Base-by-base conservation (phyloP, 768 basidiomycete genomes). In the Cyclocybe cylindracea region DNA sequence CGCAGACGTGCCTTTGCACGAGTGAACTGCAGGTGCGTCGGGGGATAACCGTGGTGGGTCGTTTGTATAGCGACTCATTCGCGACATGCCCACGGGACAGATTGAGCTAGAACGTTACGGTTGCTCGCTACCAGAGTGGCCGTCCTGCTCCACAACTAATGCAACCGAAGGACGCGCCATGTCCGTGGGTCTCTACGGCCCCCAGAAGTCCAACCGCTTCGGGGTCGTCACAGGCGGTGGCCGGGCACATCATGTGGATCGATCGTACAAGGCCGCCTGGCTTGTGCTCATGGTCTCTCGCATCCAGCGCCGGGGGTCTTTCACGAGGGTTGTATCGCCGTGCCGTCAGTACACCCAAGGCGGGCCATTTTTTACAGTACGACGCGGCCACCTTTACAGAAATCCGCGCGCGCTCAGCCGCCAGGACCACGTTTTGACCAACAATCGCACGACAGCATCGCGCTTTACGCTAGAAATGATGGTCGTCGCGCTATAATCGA, bases 41-140 rank as follows among this genome's bases (percentile, higher is more conserved):
- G 38, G 51, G 9, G 32, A 39, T 6, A 53, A 53, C n/a, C n/a
- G 18, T 16, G 47, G 1, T 53, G 51, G 51, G 10, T 5, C n/a
- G 5, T 46, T 52, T 6, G 24, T 42, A 2, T 3, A 19, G 10
- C 40, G 3, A n/a, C n/a, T n/a, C n/a, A n/a, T n/a, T 19, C 10
- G 24, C 11, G 9, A 19, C 40, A 2, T 13, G n/a, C n/a, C n/a
- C n/a, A n/a, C n/a, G n/a, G 10, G 16, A 42, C 10, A 10, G 24
- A 4, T 10, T 9, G 3, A 7, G 11, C n/a, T n/a, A n/a, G n/a
- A n/a, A n/a, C n/a, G n/a, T n/a, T n/a, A 10, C 13, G 10, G 2
- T n/a, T 18, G 2, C 2, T 3, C 3, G 5, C 2, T 42, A 42
- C 40, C 2, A 4, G 10, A 9, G 10, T 4, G n/a, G 40, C 40